Evolutionary conservation across 768 basidiomycete genomes (phyloP).

Genomic region (Grammothele lineata): DNA sequence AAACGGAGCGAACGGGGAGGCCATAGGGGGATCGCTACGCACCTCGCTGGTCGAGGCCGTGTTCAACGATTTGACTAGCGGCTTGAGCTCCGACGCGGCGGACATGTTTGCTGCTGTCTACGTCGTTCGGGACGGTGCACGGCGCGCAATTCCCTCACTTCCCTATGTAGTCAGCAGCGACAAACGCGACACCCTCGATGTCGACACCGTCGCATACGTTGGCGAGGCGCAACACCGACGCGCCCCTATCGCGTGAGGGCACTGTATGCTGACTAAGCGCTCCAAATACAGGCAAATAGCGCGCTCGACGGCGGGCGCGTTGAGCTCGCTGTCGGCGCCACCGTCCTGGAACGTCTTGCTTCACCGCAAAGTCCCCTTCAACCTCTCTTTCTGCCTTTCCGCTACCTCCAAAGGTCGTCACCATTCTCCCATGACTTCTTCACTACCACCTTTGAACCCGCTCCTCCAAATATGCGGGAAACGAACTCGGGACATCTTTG

Average conservation of each 20-base stretch:
- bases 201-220: slow-evolving; percentile 9
- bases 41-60: slow-evolving; percentile 54
- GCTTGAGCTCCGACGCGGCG: slow-evolving; percentile 61
- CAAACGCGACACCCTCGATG: background rate
- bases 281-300: slow-evolving; percentile 9
- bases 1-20: slow-evolving; percentile 31
- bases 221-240: background rate
- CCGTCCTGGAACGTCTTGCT: background rate
- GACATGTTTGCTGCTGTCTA: slow-evolving; percentile 24
- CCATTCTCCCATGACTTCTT: slow-evolving; percentile 31
- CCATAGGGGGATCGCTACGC: slow-evolving; percentile 35
- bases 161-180: background rate
- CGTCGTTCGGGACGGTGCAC: slow-evolving; percentile 2
- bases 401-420: background rate
- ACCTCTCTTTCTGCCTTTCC: background rate
- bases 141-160: background rate
- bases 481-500: slow-evolving; percentile 69
- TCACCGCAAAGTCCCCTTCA: background rate
- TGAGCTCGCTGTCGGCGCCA: slow-evolving; percentile 12
- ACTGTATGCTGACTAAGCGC: slow-evolving; percentile 11
- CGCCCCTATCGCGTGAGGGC: background rate
- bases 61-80: slow-evolving; percentile 77
- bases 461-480: slow-evolving; percentile 62
- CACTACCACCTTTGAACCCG: slow-evolving; percentile 64
- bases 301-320: slow-evolving; percentile 11